Conservation (phyloP, 2,329 filamentous ascomycete species). For the Colletotrichum kahawae region DNA sequence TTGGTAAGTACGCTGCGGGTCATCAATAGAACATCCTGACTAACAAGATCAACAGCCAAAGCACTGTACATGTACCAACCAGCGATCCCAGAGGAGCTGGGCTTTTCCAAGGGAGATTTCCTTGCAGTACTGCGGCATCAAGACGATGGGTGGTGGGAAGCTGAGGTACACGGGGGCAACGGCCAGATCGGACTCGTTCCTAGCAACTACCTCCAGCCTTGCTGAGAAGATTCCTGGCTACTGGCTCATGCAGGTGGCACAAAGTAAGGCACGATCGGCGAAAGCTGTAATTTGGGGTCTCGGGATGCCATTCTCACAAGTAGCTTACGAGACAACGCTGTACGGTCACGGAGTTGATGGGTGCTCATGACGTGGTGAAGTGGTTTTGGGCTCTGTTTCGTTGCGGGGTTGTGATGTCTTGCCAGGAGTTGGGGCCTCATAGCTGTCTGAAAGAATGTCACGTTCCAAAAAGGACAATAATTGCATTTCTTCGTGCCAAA, state of each 20-base stretch:
- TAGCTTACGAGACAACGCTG: not conserved
- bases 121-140: constrained; percentile 88
- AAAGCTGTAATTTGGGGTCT: not conserved
- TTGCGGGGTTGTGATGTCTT: not conserved
- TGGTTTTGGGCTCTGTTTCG: not conserved
- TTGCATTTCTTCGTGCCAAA: not conserved
- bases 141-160: constrained; percentile 99
- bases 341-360: not conserved
- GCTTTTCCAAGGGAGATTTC: constrained; percentile 90
- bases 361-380: not conserved
- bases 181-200: constrained; percentile 67
- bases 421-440: not conserved
- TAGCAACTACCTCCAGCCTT: constrained; percentile 70
- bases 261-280: not conserved
- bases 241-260: not conserved
- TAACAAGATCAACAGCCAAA: constrained; percentile 65
- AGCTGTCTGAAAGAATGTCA: not conserved
- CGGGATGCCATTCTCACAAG: not conserved
- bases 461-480: not conserved
- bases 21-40: not conserved
- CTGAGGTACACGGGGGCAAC: constrained; percentile 78
- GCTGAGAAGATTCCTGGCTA: constrained; percentile 31
- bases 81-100: constrained; percentile 92
- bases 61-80: constrained; percentile 94
- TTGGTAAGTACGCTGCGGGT: constrained; percentile 71